Evolutionary conservation across 2,329 filamentous ascomycete species (phyloP), one percentile per base, ranked within the genome.

Genomic region (Fusarium sp.): DNA sequence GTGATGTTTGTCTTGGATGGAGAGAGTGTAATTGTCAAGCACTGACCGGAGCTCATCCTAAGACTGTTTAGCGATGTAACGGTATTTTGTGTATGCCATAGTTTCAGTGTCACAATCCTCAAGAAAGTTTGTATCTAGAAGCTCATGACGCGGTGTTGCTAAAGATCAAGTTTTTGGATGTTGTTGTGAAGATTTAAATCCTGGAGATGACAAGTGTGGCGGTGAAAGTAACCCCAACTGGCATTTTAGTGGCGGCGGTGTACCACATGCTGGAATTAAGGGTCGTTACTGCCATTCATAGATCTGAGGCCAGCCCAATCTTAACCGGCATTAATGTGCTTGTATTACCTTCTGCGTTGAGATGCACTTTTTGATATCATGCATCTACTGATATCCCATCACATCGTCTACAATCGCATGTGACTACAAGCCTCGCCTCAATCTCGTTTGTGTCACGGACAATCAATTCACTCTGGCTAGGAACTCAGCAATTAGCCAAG

Each of bases 371-470:
- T 14, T 21, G 23, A 34, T 8, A 51, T 27, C 32, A 53, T 53
- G 49, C 23, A 13, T 53, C 14, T 14, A 53, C 20, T 10, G 21
- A 40, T 14, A 53, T 59, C n/a, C 51, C 53, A 20, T 50, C 34
- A 23, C 42, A n/a, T 27, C 14, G 13, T 20, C 12, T 41, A 13
- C 28, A 25, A 47, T 58, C 18, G 11, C 20, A 21, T 27, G 23
- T 23, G 34, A 23, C 43, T 50, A 42, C 21, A 37, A 63, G 53
- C 61, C 66, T 67, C 34, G 48, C 41, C 28, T 11, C 21, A 42
- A 51, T 21, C n/a, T 59, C 49, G 34, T 23, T 45, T 37, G 16
- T 55, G 20, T 20, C 28, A 47, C 43, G 41, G 30, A 37, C 18
- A 20, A 53, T 28, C 25, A 28, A 25, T 3, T 28, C 32, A 41